Evolutionary conservation across 257 asterid species (phyloP), one percentile per base, ranked within the genome.

Genomic region (Henckelia pumila): DNA sequence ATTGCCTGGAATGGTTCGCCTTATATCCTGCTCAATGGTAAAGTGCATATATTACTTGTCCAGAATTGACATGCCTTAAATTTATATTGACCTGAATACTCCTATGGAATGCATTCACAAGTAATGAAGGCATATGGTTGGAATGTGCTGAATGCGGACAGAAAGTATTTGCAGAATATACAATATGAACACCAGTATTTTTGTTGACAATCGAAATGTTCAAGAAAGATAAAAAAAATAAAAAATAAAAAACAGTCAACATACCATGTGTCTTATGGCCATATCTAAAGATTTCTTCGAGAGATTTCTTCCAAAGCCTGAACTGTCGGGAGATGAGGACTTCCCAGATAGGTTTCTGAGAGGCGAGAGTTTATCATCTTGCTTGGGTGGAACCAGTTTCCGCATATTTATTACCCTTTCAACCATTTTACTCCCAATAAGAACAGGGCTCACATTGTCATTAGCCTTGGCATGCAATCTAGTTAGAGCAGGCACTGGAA

Each of bases 201-300:
- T n/a, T n/a, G n/a, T n/a, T n/a, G n/a, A n/a, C n/a, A n/a, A n/a
- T n/a, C n/a, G n/a, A n/a, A n/a, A n/a, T n/a, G n/a, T n/a, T n/a
- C n/a, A n/a, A n/a, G n/a, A n/a, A n/a, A n/a, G n/a, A n/a, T n/a
- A n/a, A n/a, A n/a, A n/a, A n/a, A n/a, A n/a, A n/a, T 32, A 55
- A 26, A 67, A 64, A 70, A 25, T 63, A 57, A 72, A 60, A 60
- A 24, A 74, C 64, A 32, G 59, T n/a, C n/a, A 32, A 71, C 82
- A 76, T 87, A 94, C 99, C 99, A 94, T 94, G 66, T 94, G 98
- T 67, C 99, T 78, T 59, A 94, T 94, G 57, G 99, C 99, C 99
- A 94, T 94, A 76, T 94, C 99, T 71, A 94, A 77, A 30, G 99
- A 94, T 76, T 91, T 94, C 88, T 91, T 91, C 6, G 99, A 94